phyloP scores from a whole-genome alignment of 176 grass and related monocot genomes.

The Bothriochloa decipiens region DNA sequence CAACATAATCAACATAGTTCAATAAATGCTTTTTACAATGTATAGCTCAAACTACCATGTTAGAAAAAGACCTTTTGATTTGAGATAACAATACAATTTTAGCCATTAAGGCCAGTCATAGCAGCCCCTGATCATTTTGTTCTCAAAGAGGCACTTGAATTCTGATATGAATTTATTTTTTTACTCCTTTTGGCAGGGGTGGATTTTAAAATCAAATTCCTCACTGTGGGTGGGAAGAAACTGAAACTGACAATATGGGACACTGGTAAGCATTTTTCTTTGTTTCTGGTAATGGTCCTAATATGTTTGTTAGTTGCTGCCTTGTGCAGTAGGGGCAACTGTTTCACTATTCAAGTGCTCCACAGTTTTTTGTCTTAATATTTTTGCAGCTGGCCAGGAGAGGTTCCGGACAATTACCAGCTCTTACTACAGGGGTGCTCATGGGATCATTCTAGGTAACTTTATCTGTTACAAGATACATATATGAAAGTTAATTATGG shows the following conservation, averaged over 20 bases:
- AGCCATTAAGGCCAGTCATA: neutral
- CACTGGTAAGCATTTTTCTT: constrained; percentile 56
- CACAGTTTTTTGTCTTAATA: neutral
- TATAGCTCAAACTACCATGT: neutral
- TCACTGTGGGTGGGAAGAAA: constrained; percentile 74
- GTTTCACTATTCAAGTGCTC: neutral
- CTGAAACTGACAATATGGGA: constrained; percentile 99
- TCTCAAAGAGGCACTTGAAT: neutral
- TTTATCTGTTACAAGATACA: constrained; percentile 2
- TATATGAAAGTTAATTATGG: neutral
- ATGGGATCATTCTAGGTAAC: constrained; percentile 97
- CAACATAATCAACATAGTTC: neutral
- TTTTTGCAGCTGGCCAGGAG: constrained; percentile 90
- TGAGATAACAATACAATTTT: neutral
- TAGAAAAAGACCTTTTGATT: neutral
- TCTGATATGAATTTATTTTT: neutral
- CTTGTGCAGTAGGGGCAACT: neutral
- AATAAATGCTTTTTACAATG: neutral
- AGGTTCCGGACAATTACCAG: constrained; percentile 94
- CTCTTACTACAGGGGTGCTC: constrained; percentile 96
- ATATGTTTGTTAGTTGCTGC: constrained; percentile 1
- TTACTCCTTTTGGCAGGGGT: constrained; percentile 54
- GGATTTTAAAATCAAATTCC: constrained; percentile 96
- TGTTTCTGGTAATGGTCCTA: neutral
- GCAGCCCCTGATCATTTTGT: neutral